Conservation (phyloP, 2,329 filamentous ascomycete species). For the Ophiostoma australiae region DNA sequence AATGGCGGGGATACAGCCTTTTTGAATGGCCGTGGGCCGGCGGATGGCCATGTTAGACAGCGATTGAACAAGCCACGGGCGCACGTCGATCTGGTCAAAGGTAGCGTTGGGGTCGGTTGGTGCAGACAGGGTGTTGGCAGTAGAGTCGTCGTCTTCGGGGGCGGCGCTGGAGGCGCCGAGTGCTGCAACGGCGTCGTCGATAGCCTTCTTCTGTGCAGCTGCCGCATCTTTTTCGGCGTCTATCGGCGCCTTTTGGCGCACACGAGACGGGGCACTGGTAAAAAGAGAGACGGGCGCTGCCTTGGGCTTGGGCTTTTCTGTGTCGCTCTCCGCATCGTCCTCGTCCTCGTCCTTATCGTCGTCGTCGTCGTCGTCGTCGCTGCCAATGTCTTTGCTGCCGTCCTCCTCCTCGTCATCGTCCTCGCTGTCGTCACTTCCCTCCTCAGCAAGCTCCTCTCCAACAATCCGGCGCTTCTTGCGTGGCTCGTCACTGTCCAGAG, state of each 20-base stretch:
- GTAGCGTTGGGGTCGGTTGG: conserved; percentile 55
- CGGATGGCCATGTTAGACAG: conserved; percentile 73
- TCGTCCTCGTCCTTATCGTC: conserved; percentile 30
- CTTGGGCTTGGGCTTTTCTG: conserved; percentile 19
- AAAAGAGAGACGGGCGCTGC: conserved; percentile 38
- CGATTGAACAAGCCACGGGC: conserved; percentile 83
- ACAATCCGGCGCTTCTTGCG: conserved; percentile 34
- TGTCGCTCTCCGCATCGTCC: conserved; percentile 28
- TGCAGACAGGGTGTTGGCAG: conserved; percentile 39
- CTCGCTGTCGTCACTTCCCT: conserved; percentile 30
- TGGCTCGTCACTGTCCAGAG: conserved; percentile 39
- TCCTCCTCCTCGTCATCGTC: conserved; percentile 24
- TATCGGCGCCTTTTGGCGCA: conserved; percentile 37
- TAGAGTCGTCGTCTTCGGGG: conserved; percentile 14
- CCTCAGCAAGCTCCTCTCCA: neutral
- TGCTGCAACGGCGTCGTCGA: conserved; percentile 17
- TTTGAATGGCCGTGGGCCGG: conserved; percentile 86
- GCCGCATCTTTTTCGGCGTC: neutral
- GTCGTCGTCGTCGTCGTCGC: conserved; percentile 28
- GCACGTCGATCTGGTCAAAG: conserved; percentile 68
- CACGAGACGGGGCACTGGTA: conserved; percentile 50
- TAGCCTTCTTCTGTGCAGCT: conserved; percentile 18
- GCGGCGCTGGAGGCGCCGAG: conserved; percentile 5
- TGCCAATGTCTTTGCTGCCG: conserved; percentile 2
- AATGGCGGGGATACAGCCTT: conserved; percentile 87